Evolutionary conservation across 371 early-diverging fungal species (phyloP).

Genomic region (Mucor irregularis): DNA sequence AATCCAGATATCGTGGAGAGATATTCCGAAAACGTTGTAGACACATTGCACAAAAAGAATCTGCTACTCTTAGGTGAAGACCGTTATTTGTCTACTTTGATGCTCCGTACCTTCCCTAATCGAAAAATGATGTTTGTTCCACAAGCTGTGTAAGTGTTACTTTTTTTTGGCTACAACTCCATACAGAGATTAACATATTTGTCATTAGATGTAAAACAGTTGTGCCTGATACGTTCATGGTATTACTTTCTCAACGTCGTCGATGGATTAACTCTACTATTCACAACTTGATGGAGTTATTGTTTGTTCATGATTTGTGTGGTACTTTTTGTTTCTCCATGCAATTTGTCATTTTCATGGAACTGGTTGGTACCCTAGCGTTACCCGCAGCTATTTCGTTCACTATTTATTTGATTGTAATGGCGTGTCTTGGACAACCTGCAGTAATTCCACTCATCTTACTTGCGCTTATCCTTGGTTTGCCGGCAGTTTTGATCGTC

Average conservation of each 20-base stretch:
- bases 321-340: conserved; percentile 90
- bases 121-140: conserved; percentile 94
- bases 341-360: conserved; percentile 88
- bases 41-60: conserved; percentile 96
- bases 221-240: conserved; percentile 79
- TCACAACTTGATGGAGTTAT: conserved; percentile 84
- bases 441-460: conserved; percentile 73
- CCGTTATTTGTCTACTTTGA: conserved; percentile 92
- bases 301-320: conserved; percentile 80
- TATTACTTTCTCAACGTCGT: conserved; percentile 85
- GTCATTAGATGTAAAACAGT: conserved; percentile 84
- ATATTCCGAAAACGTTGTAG: conserved; percentile 89
- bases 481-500: conserved; percentile 88
- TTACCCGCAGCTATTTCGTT: conserved; percentile 85
- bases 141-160: no score
- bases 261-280: conserved; percentile 94
- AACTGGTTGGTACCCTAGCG: conserved; percentile 82
- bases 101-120: conserved; percentile 90
- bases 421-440: conserved; percentile 53
- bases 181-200: no score
- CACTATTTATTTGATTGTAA: conserved; percentile 54
- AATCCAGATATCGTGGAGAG: conserved; percentile 86
- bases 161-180: no score
- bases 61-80: conserved; percentile 94
- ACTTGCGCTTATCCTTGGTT: conserved; percentile 70